A percentile compares a stretch with the other conserved stretches of the same genome.
phyloP scores from a whole-genome alignment of 306 rosid species.

The Dicorynia guianensis region DNA sequence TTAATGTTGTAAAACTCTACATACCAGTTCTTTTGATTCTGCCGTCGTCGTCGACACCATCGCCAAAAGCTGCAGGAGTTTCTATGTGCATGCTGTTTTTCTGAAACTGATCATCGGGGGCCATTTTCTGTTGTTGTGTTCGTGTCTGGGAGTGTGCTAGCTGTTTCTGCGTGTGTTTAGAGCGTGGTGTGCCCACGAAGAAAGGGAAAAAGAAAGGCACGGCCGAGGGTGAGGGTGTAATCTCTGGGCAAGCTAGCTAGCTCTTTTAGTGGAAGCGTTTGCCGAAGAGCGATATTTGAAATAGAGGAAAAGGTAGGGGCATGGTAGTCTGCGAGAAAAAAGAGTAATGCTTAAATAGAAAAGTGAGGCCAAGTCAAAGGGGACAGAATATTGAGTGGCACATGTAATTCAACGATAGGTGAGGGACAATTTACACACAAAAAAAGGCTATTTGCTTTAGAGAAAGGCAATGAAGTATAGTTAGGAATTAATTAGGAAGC shows the following conservation, averaged over 20 bases:
- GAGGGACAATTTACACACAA: slow-evolving; percentile 4
- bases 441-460: slow-evolving; percentile 34
- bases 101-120: slow-evolving; percentile 27
- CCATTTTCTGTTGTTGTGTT: background rate
- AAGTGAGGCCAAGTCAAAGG: slow-evolving; percentile 36
- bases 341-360: slow-evolving; percentile 34
- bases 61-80: slow-evolving; percentile 46
- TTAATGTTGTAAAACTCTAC: background rate
- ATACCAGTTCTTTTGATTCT: slow-evolving; percentile 73
- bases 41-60: slow-evolving; percentile 70
- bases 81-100: slow-evolving; percentile 65
- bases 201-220: background rate
- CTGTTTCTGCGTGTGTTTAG: background rate
- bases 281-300: slow-evolving; percentile 31
- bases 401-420: slow-evolving; percentile 6
- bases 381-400: slow-evolving; percentile 11
- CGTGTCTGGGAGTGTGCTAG: background rate
- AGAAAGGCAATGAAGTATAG: background rate
- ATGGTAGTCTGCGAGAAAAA: background rate
- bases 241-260: background rate
- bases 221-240: background rate
- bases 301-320: slow-evolving; percentile 19
- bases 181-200: background rate
- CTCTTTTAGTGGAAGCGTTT: background rate
- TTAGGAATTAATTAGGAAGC: background rate